Conservation (phyloP, 305 asterid species). For the Rubia tinctorum region DNA sequence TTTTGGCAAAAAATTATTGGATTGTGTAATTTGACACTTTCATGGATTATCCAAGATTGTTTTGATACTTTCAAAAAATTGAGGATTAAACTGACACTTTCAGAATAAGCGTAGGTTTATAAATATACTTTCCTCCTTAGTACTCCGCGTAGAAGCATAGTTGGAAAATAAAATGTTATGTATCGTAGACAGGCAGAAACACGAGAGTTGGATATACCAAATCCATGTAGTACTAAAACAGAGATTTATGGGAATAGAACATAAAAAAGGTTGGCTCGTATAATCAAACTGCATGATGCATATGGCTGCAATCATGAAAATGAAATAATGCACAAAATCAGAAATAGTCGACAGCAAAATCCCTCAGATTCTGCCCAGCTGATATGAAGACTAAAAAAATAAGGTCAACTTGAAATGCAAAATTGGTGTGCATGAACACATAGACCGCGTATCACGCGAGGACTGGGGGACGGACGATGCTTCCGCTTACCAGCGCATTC, state of each 20-base stretch:
- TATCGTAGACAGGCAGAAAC: slow-evolving; percentile 2
- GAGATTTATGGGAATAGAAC: background rate
- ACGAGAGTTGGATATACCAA: background rate
- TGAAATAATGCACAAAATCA: slow-evolving; percentile 4
- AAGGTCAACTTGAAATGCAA: background rate
- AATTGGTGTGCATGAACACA: background rate
- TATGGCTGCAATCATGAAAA: slow-evolving; percentile 5
- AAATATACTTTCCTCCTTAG: too few relatives aligned
- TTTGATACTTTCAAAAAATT: too few relatives aligned
- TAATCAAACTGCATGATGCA: background rate
- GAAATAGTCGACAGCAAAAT: slow-evolving; percentile 12
- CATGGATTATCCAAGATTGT: too few relatives aligned
- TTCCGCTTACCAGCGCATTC: background rate
- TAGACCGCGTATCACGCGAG: slow-evolving; percentile 7
- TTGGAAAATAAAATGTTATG: background rate
- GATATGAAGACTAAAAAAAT: background rate
- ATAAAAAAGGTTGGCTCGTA: background rate
- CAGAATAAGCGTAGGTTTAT: too few relatives aligned
- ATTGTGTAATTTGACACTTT: too few relatives aligned
- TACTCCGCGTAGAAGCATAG: background rate
- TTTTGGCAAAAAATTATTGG: too few relatives aligned
- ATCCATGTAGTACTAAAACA: background rate
- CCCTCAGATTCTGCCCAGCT: slow-evolving; percentile 13
- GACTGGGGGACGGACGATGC: background rate
- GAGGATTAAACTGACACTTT: too few relatives aligned